Base-by-base conservation (phyloP, 352 stramenopile genomes). In the Pythium periplocum region DNA sequence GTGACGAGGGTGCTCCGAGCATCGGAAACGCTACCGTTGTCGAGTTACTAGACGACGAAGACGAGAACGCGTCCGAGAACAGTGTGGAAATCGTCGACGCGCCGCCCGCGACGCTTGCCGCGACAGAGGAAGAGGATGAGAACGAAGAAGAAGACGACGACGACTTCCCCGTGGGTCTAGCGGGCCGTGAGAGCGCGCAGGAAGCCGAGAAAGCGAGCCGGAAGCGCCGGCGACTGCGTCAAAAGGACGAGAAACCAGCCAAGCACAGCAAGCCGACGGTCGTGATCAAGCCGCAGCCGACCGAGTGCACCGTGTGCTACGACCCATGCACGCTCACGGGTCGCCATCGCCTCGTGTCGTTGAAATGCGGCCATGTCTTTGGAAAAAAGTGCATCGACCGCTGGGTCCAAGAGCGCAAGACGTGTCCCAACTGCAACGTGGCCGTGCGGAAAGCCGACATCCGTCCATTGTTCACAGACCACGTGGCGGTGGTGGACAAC, bases 401-500 rank as follows among this genome's bases (percentile, higher is more conserved):
- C 39, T 92, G 81, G 81, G 62, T 88, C 37, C 51, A 66, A 46
- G 73, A 86, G 53, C 71, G 65, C 30, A 75, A 71, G 42, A 75
- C 66, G 51, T 92, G 81, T 64, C 81, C 81, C 1, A 89, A 86
- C 47, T 92, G 81, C 67, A 87, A 69, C 48, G 51, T 73, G 0
- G 33, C 62, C 5, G 68, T 87, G 35, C 61, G 60, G 10, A 66
- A 67, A n/a, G 55, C 65, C 30, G 81, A 92, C 45, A 76, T 92
- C 32, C 69, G 62, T 32, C 60, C 68, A 32, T 56, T 88, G 34
- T 91, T 86, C 55, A 85, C 74, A 6, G 70, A 91, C 63, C 75
- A 85, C 50, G 73, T 89, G 6, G 76, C 81, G 6, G 75, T 89
- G 26, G 78, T 92, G 12, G 81, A 92, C 64, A 92, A 88, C 61